phyloP scores from a whole-genome alignment of 2,329 filamentous ascomycete genomes.

The Colletotrichum viniferum region DNA sequence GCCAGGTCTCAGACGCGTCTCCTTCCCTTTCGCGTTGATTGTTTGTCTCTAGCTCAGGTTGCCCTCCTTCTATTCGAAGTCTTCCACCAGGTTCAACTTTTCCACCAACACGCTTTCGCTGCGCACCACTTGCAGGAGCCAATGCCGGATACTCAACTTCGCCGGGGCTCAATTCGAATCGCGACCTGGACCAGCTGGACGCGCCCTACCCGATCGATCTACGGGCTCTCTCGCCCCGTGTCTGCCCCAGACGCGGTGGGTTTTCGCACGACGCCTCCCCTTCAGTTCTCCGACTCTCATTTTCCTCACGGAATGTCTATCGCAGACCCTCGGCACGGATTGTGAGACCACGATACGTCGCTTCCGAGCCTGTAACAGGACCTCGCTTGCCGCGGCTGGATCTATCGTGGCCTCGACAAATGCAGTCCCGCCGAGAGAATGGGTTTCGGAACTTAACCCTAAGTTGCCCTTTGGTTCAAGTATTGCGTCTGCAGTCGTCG shows the following conservation, averaged over 20 bases:
- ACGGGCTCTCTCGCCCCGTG: slow-evolving; percentile 50
- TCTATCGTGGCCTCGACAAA: slow-evolving; percentile 39
- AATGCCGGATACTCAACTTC: neutral
- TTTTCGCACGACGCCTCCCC: slow-evolving; percentile 75
- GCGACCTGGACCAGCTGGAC: slow-evolving; percentile 26
- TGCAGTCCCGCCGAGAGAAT: slow-evolving; percentile 55
- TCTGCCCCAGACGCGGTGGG: slow-evolving; percentile 18
- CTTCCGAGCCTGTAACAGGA: slow-evolving; percentile 67
- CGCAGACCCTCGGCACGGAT: slow-evolving; percentile 43
- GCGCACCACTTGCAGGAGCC: neutral
- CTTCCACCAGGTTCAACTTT: neutral
- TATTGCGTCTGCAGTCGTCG: slow-evolving; percentile 75
- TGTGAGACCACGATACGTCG: slow-evolving; percentile 54
- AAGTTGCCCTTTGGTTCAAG: slow-evolving; percentile 75
- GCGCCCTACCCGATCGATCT: slow-evolving; percentile 26
- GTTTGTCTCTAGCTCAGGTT: neutral
- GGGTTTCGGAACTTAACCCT: slow-evolving; percentile 96
- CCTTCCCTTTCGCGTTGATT: neutral
- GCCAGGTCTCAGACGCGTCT: neutral
- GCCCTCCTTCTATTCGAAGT: neutral
- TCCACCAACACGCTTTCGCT: neutral
- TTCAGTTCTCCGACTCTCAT: slow-evolving; percentile 78
- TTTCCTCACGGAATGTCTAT: slow-evolving; percentile 72
- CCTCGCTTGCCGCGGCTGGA: slow-evolving; percentile 54
- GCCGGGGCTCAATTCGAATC: slow-evolving; percentile 32